A percentile compares a stretch with the other conserved stretches of the same genome.
These are phyloP conservation scores for Xenosphaeropsis pyriputrescens DNA, from an alignment of 2,329 filamentous ascomycete genomes.

Conservation along the genomic window DNA sequence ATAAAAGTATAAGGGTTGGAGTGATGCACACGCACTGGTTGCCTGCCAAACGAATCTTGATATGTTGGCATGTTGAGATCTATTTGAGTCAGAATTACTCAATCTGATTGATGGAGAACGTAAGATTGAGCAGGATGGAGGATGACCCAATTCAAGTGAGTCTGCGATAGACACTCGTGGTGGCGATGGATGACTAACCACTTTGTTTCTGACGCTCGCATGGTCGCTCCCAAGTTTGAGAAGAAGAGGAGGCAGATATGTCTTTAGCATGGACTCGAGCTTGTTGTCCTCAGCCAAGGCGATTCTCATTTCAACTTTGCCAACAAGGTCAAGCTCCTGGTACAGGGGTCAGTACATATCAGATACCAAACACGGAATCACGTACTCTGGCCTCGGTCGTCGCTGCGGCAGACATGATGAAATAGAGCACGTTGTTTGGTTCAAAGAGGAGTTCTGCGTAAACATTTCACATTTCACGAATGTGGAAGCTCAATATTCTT, in stretches of 20 bases:
- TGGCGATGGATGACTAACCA: slow-evolving; percentile 20
- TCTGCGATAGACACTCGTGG: too few species aligned
- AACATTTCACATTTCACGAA: too few species aligned
- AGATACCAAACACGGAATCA: too few species aligned
- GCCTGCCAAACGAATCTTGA: slow-evolving; percentile 38
- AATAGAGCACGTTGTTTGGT: neutral
- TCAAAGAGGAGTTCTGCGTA: too few species aligned
- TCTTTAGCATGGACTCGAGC: slow-evolving; percentile 62
- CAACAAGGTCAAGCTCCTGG: slow-evolving; percentile 62
- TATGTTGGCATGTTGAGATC: slow-evolving; percentile 55
- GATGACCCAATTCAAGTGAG: too few species aligned
- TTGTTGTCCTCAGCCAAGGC: slow-evolving; percentile 72
- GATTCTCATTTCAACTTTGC: slow-evolving; percentile 62
- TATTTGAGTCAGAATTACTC: slow-evolving; percentile 14
- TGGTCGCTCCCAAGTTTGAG: slow-evolving; percentile 77
- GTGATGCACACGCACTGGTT: slow-evolving; percentile 16
- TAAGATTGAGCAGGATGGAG: too few species aligned
- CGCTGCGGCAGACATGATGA: slow-evolving; percentile 2
- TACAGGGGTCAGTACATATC: too few species aligned
- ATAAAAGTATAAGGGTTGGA: slow-evolving; percentile 2
- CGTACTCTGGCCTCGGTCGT: slow-evolving; percentile 35
- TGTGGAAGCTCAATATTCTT: too few species aligned
- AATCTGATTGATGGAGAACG: too few species aligned
- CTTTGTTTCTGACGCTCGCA: slow-evolving; percentile 63
- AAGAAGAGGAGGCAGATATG: slow-evolving; percentile 68